phyloP scores from a whole-genome alignment of 768 basidiomycete genomes.

The Saitozyma sp. region DNA sequence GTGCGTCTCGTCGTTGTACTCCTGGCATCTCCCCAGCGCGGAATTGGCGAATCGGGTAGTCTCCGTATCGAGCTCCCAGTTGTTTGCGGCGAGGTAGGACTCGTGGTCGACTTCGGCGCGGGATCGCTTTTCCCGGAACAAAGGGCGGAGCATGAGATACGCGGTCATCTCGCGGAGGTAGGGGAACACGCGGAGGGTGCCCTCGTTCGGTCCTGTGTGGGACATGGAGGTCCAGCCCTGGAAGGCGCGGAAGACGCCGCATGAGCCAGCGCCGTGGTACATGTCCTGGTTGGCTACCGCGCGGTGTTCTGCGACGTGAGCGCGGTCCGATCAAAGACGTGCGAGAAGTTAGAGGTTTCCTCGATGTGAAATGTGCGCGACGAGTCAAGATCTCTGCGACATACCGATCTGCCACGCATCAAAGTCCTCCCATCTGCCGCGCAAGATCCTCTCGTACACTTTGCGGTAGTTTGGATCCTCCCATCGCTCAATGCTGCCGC shows the following conservation, averaged over 20 bases:
- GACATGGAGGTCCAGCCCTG: constrained; percentile 60
- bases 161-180: constrained; percentile 61
- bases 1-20: constrained; percentile 61
- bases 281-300: constrained; percentile 63
- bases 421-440: constrained; percentile 41
- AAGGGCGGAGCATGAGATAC: constrained; percentile 66
- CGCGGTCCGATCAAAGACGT: background rate
- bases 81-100: constrained; percentile 55
- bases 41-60: constrained; percentile 62
- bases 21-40: constrained; percentile 60
- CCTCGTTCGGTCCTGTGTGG: constrained; percentile 62
- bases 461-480: constrained; percentile 39
- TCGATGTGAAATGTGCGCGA: background rate
- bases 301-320: constrained; percentile 12
- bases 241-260: constrained; percentile 54
- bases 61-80: constrained; percentile 64
- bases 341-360: too few species aligned
- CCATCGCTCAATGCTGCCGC: constrained; percentile 69
- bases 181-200: constrained; percentile 66
- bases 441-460: constrained; percentile 62
- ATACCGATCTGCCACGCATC: constrained; percentile 38
- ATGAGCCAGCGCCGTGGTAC: constrained; percentile 58
- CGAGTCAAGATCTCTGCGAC: background rate
- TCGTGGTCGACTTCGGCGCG: constrained; percentile 10
- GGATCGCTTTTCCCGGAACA: constrained; percentile 56